These are phyloP conservation scores for Lophiotrema nucula DNA, from an alignment of 495 filamentous ascomycete genomes.

Conservation along the genomic window DNA sequence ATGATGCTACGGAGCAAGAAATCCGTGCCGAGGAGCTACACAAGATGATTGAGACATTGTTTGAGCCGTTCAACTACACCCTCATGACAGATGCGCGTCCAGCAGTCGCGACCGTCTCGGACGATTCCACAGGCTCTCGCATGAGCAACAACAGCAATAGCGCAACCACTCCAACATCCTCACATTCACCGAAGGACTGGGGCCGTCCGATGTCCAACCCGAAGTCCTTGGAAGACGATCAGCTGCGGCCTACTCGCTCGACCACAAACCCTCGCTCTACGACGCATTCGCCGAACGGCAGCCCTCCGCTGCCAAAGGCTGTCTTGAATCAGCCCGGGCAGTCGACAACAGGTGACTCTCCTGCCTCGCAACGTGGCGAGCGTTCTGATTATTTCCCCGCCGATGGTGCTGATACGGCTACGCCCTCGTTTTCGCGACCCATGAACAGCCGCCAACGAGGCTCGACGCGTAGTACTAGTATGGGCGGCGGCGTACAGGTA, in stretches of 20 bases:
- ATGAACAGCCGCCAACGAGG: slow-evolving; percentile 44
- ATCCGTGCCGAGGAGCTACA: slow-evolving; percentile 93
- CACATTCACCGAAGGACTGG: slow-evolving; percentile 21
- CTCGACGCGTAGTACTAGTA: slow-evolving; percentile 64
- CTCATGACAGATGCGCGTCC: slow-evolving; percentile 52
- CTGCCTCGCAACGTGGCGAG: slow-evolving; percentile 31
- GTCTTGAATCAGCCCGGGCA: slow-evolving; percentile 13
- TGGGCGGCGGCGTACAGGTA: slow-evolving; percentile 84
- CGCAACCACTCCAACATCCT: slow-evolving; percentile 30
- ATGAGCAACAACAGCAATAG: slow-evolving; percentile 35
- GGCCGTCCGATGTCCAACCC: slow-evolving; percentile 13
- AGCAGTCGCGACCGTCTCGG: slow-evolving; percentile 36
- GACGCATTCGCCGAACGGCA: slow-evolving; percentile 42
- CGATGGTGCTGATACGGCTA: slow-evolving; percentile 39
- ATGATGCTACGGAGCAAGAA: slow-evolving; percentile 94
- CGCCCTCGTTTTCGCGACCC: slow-evolving; percentile 33
- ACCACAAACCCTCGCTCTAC: slow-evolving; percentile 36
- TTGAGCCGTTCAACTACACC: slow-evolving; percentile 95
- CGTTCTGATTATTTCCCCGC: slow-evolving; percentile 43
- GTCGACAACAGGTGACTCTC: slow-evolving; percentile 15
- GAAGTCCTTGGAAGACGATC: slow-evolving; percentile 24
- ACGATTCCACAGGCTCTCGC: slow-evolving; percentile 44
- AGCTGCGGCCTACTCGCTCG: slow-evolving; percentile 31
- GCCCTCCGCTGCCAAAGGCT: slow-evolving; percentile 37
- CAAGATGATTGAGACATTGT: slow-evolving; percentile 89